phyloP scores from a whole-genome alignment of 768 basidiomycete species.

The Lentinula aciculospora region DNA sequence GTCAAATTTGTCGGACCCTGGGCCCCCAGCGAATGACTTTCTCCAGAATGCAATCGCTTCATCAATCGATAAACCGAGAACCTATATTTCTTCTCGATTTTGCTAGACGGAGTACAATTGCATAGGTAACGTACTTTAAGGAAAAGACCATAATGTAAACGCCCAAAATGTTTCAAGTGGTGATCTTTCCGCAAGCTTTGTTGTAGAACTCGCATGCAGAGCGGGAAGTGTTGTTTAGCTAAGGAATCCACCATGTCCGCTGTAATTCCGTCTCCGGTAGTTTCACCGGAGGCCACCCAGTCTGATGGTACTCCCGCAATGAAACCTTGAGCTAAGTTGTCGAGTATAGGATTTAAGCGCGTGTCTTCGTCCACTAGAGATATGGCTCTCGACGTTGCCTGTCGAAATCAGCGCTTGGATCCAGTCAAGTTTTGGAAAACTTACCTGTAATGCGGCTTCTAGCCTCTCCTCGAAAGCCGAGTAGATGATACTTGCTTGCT shows the following conservation, averaged over 20 bases:
- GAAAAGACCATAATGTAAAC: slow-evolving; percentile 90
- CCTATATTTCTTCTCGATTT: slow-evolving; percentile 38
- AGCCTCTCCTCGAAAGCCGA: slow-evolving; percentile 78
- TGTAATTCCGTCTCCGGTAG: slow-evolving; percentile 61
- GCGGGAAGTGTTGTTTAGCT: slow-evolving; percentile 83
- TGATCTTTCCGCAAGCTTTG: slow-evolving; percentile 69
- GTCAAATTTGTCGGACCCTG: slow-evolving; percentile 91
- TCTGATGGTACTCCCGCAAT: slow-evolving; percentile 85
- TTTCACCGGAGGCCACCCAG: slow-evolving; percentile 56
- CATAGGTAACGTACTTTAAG: slow-evolving; percentile 61
- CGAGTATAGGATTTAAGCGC: slow-evolving; percentile 81
- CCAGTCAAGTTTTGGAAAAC: slow-evolving; percentile 8
- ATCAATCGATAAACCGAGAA: slow-evolving; percentile 87
- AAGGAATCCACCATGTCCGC: slow-evolving; percentile 94
- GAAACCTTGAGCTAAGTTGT: slow-evolving; percentile 92
- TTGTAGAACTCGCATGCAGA: slow-evolving; percentile 92
- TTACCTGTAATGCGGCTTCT: slow-evolving; percentile 71
- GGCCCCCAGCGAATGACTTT: slow-evolving; percentile 62
- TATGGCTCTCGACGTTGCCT: slow-evolving; percentile 83
- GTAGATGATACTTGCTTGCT: slow-evolving; percentile 81
- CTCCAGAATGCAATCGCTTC: slow-evolving; percentile 94
- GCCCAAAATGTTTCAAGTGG: slow-evolving; percentile 89
- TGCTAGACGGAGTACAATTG: neutral
- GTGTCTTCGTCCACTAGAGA: slow-evolving; percentile 94
- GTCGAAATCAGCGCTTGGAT: slow-evolving; percentile 5